A percentile compares a stretch with the other conserved stretches of the same genome.
phyloP scores from a whole-genome alignment of 2,329 filamentous ascomycete genomes.

The Ambrosiella beaveri region DNA sequence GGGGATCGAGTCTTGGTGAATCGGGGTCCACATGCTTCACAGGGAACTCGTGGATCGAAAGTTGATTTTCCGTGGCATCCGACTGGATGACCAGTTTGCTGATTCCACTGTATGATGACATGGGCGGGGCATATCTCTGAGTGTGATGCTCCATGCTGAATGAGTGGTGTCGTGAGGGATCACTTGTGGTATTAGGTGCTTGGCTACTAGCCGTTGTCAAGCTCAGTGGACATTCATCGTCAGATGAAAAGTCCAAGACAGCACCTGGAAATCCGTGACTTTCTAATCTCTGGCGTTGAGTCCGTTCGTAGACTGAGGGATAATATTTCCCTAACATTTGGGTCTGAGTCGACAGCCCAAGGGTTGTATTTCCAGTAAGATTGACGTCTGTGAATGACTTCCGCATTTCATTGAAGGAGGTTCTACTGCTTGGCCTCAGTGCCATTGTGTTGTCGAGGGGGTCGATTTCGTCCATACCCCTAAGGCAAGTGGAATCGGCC shows the following conservation, averaged over 20 bases:
- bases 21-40: slow-evolving; percentile 23
- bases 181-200: neutral
- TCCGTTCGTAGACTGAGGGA: slow-evolving; percentile 39
- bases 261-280: neutral
- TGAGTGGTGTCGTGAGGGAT: neutral
- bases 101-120: neutral
- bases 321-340: slow-evolving; percentile 46
- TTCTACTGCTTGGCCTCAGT: slow-evolving; percentile 16
- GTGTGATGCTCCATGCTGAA: neutral
- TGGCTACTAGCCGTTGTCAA: neutral
- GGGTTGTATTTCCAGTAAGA: no score
- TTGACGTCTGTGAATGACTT: neutral
- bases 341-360: slow-evolving; percentile 16
- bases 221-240: slow-evolving; percentile 2
- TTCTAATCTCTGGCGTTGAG: slow-evolving; percentile 13
- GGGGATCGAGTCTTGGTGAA: slow-evolving; percentile 32
- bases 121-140: neutral
- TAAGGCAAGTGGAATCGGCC: neutral
- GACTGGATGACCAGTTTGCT: neutral
- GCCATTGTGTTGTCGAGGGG: slow-evolving; percentile 18
- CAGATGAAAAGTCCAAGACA: slow-evolving; percentile 9
- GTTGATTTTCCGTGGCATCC: neutral
- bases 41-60: neutral
- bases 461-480: slow-evolving; percentile 7
- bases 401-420: neutral